Conservation (phyloP, 805 yeast species). For the Lachancea cidri region DNA sequence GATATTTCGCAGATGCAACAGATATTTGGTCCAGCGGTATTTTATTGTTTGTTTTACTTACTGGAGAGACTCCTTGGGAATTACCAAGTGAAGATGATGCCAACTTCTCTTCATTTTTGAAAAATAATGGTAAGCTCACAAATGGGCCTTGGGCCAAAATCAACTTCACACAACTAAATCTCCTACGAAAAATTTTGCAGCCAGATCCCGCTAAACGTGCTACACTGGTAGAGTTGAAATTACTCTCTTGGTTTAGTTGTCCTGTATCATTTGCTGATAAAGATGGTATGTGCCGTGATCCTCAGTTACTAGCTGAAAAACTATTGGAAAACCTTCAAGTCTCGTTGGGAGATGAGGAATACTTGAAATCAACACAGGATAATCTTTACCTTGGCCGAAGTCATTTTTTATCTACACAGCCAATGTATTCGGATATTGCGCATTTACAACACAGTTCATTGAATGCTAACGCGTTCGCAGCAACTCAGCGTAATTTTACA, state of each 20-base stretch:
- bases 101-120: constrained; percentile 40
- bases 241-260: constrained; percentile 53
- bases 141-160: constrained; percentile 52
- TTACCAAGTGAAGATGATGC: constrained; percentile 50
- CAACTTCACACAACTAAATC: constrained; percentile 43
- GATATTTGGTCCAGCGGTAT: constrained; percentile 73
- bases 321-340: constrained; percentile 49
- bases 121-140: constrained; percentile 42
- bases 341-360: constrained; percentile 47
- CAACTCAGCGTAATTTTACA: constrained; percentile 23
- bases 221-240: constrained; percentile 36
- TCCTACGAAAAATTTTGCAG: constrained; percentile 49
- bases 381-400: constrained; percentile 1
- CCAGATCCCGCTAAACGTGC: constrained; percentile 44
- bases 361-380: constrained; percentile 25
- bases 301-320: constrained; percentile 45
- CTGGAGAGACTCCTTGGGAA: constrained; percentile 73
- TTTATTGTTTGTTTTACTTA: constrained; percentile 53
- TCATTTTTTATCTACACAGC: constrained; percentile 41
- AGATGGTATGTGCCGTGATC: constrained; percentile 50
- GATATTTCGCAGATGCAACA: constrained; percentile 51
- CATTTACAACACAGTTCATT: constrained; percentile 29
- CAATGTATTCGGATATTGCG: constrained; percentile 37
- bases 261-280: constrained; percentile 40
- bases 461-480: constrained; percentile 9